Conservation (phyloP, 139 green algal species). For the Chlorella ohadii region DNA sequence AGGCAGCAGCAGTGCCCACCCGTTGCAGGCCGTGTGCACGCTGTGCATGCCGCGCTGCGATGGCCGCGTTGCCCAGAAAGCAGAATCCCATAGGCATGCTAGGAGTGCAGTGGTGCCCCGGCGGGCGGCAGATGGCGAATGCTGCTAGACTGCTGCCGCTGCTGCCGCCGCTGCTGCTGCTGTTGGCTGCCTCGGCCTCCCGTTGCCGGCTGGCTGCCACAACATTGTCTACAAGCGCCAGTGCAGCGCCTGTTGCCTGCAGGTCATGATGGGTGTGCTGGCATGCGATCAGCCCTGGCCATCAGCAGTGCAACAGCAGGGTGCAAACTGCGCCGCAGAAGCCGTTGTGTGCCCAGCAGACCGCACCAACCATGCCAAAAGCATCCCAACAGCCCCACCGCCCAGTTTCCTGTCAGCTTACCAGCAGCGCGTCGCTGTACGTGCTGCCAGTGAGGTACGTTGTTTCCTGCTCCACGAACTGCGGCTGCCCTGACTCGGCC, state of each 20-base stretch:
- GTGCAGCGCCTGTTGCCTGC: slow-evolving; percentile 47
- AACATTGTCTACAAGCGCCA: slow-evolving; percentile 51
- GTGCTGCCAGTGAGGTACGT: slow-evolving; percentile 37
- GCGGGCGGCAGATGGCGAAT: slow-evolving; percentile 85
- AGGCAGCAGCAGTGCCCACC: no score
- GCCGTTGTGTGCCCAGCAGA: no score
- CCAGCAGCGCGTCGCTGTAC: slow-evolving; percentile 28
- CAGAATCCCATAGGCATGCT: slow-evolving; percentile 78
- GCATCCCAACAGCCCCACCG: neutral
- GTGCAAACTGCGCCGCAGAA: no score
- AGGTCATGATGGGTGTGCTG: neutral
- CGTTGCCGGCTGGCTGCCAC: slow-evolving; percentile 18
- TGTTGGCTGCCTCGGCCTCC: neutral
- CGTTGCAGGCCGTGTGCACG: slow-evolving; percentile 40
- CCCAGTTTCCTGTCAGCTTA: no score
- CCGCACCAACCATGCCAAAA: neutral
- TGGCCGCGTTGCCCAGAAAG: slow-evolving; percentile 79
- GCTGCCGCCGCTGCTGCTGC: neutral
- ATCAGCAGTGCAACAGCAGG: no score
- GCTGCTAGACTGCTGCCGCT: slow-evolving; percentile 30
- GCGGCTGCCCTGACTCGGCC: neutral
- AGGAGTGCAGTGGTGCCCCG: slow-evolving; percentile 86
- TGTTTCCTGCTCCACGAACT: slow-evolving; percentile 19
- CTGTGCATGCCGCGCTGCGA: slow-evolving; percentile 76
- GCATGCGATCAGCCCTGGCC: no score